These are phyloP conservation scores for Hypoxylon intermedium DNA, from an alignment of 495 filamentous ascomycete species.

Conservation along the genomic window DNA sequence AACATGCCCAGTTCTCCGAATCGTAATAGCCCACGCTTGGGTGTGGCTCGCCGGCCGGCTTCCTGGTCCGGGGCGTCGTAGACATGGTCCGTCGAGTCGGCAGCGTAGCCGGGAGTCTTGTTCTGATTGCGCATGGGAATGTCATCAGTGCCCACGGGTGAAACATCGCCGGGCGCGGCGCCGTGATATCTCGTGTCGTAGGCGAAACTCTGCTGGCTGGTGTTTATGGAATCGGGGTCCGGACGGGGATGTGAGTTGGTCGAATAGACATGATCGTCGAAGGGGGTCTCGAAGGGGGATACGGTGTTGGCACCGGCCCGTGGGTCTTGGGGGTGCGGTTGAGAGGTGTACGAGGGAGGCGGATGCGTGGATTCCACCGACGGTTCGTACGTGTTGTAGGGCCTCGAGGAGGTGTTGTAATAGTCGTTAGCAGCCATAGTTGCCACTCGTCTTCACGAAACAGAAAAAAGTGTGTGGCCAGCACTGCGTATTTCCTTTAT, in stretches of 20 bases:
- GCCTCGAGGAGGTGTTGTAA: slow-evolving; percentile 65
- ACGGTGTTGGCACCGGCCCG: slow-evolving; percentile 39
- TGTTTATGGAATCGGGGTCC: slow-evolving; percentile 28
- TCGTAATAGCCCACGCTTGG: slow-evolving; percentile 46
- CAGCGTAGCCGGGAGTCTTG: slow-evolving; percentile 41
- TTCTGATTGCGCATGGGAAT: slow-evolving; percentile 68
- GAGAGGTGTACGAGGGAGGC: slow-evolving; percentile 43
- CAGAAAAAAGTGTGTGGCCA: slow-evolving; percentile 15
- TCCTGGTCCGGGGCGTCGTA: slow-evolving; percentile 51
- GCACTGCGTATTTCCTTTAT: slow-evolving; percentile 6
- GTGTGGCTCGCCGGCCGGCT: slow-evolving; percentile 27
- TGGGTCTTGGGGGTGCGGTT: slow-evolving; percentile 48
- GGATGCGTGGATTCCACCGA: slow-evolving; percentile 36
- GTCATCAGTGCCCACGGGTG: slow-evolving; percentile 61
- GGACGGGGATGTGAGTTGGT: slow-evolving; percentile 51
- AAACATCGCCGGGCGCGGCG: slow-evolving; percentile 46
- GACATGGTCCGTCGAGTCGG: slow-evolving; percentile 59
- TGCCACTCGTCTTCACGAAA: background rate
- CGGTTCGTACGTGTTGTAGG: slow-evolving; percentile 40
- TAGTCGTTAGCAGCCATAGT: slow-evolving; percentile 86
- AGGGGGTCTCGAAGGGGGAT: slow-evolving; percentile 64
- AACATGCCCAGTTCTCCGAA: slow-evolving; percentile 59
- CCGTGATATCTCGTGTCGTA: slow-evolving; percentile 65
- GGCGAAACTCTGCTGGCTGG: slow-evolving; percentile 53
- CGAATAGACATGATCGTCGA: slow-evolving; percentile 68